Evolutionary conservation across 1,139 yeast genomes (phyloP).

Genomic region (Diutina catenulata): DNA sequence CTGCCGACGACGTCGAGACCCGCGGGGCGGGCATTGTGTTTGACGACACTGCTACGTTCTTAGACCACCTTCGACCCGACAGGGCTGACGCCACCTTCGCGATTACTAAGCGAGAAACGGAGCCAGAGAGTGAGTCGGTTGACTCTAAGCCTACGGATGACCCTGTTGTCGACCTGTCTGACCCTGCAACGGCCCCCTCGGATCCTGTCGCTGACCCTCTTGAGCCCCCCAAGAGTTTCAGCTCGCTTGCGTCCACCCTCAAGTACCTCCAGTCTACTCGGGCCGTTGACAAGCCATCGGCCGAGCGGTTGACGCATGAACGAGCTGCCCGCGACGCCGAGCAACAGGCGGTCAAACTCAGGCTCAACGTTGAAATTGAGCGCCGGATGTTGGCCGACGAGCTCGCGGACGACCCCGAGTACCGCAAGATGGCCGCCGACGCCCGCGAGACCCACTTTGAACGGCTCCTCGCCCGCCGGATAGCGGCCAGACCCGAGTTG

Average conservation of each 20-base stretch:
- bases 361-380: conserved; percentile 24
- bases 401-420: conserved; percentile 19
- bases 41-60: conserved; percentile 51
- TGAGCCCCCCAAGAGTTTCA: not conserved
- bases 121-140: not conserved
- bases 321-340: conserved; percentile 14
- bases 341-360: conserved; percentile 21
- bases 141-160: not conserved
- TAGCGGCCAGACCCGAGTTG: conserved; percentile 5
- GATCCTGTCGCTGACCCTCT: not conserved
- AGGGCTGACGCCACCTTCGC: not conserved
- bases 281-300: conserved; percentile 14
- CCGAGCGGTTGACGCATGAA: conserved; percentile 4
- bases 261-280: conserved; percentile 38
- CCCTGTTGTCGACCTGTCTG: not conserved
- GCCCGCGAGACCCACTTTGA: conserved; percentile 21
- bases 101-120: not conserved
- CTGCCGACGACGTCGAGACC: not conserved
- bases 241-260: conserved; percentile 43
- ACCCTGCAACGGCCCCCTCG: not conserved
- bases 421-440: conserved; percentile 18
- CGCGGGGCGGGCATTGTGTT: conserved; percentile 23
- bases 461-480: conserved; percentile 15
- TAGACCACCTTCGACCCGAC: conserved; percentile 13
- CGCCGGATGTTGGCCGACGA: conserved; percentile 30